A percentile compares a stretch with the other conserved stretches of the same genome.
Conservation (phyloP, 805 yeast genomes). For the Pichia eremophila region DNA sequence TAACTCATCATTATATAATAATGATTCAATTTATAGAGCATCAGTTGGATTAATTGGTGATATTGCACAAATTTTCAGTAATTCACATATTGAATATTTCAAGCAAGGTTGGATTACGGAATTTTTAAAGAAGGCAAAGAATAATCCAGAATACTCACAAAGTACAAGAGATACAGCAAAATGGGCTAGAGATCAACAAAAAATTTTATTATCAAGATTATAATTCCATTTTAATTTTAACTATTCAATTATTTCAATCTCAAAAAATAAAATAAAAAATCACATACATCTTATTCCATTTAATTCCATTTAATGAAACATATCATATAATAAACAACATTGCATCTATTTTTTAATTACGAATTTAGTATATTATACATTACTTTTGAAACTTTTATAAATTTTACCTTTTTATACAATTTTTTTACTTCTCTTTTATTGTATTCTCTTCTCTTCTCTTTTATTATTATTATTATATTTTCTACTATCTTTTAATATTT, state of each 20-base stretch:
- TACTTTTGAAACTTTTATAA: background rate
- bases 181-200: constrained; percentile 92
- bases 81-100: constrained; percentile 60
- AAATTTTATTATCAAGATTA: constrained; percentile 19
- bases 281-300: too few species aligned
- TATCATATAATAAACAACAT: too few species aligned
- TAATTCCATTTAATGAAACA: too few species aligned
- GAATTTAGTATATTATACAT: too few species aligned
- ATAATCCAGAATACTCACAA: constrained; percentile 49
- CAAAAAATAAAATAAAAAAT: too few species aligned
- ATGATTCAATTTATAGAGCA: constrained; percentile 69
- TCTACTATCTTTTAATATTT: background rate
- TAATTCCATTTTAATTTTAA: background rate
- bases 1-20: constrained; percentile 50
- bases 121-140: constrained; percentile 64
- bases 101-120: constrained; percentile 71
- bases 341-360: too few species aligned
- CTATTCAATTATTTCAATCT: too few species aligned
- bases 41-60: constrained; percentile 92
- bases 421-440: background rate
- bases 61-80: constrained; percentile 75
- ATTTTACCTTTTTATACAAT: background rate
- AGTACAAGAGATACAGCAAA: constrained; percentile 84
- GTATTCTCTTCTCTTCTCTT: background rate
- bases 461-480: background rate